Conservation (phyloP, 2,329 filamentous ascomycete genomes). For the Diaporthe velutina region DNA sequence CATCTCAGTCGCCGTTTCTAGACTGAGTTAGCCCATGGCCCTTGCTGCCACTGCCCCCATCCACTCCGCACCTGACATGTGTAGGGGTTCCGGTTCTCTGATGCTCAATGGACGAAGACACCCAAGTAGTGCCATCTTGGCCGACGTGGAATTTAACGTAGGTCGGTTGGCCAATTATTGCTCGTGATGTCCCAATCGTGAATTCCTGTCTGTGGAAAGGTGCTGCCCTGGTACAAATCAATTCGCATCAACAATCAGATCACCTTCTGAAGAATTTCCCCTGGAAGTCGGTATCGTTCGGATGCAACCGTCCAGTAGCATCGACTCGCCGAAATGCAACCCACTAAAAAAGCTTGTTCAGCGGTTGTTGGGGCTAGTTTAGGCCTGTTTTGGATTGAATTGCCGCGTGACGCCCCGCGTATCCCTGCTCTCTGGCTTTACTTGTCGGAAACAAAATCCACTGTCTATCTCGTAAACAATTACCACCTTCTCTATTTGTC, state of each 20-base stretch:
- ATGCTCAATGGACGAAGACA: too few relatives aligned
- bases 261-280: not conserved
- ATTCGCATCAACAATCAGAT: not conserved
- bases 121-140: not conserved
- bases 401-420: not conserved
- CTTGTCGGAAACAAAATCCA: not conserved
- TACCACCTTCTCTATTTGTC: constrained; percentile 15
- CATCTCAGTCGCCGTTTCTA: not conserved
- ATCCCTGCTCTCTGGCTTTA: constrained; percentile 4
- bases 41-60: not conserved
- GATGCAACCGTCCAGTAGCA: constrained; percentile 16
- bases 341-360: constrained; percentile 23
- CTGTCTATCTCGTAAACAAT: not conserved
- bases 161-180: too few relatives aligned
- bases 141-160: too few relatives aligned
- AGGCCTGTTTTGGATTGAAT: constrained; percentile 22
- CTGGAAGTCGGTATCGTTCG: not conserved
- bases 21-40: not conserved
- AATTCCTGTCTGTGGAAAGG: not conserved
- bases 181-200: not conserved
- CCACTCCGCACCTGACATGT: not conserved
- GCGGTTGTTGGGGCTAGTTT: constrained; percentile 8
- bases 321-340: not conserved
- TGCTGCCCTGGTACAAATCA: not conserved
- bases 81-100: not conserved